These are phyloP conservation scores for Gossypium raimondii DNA, from an alignment of 345 rosid species.

Conservation along the genomic window DNA sequence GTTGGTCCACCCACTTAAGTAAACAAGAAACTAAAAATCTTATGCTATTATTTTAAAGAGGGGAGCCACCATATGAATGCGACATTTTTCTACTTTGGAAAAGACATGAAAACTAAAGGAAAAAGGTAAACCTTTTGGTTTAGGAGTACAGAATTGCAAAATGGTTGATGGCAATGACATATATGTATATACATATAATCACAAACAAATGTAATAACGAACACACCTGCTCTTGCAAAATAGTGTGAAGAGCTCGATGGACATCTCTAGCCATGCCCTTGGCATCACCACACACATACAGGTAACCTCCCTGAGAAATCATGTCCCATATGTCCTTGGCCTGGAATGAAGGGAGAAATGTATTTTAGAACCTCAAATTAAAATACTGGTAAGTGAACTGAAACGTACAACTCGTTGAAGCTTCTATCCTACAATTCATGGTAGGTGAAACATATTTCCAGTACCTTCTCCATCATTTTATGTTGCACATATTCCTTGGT, in stretches of 20 bases:
- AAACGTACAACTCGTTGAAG: neutral
- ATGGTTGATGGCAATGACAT: neutral
- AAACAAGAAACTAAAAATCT: neutral
- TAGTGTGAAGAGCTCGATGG: constrained; percentile 68
- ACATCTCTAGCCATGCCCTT: constrained; percentile 91
- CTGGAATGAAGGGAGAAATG: constrained; percentile 29
- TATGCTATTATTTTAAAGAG: neutral
- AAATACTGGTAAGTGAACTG: neutral
- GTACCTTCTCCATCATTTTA: constrained; percentile 80
- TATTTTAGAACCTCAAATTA: neutral
- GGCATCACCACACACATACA: constrained; percentile 91
- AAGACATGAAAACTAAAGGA: neutral
- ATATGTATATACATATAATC: neutral
- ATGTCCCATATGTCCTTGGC: constrained; percentile 77
- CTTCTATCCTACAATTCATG: neutral
- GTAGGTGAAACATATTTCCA: constrained; percentile 17
- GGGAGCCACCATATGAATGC: neutral
- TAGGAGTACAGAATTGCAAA: neutral
- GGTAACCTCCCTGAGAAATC: constrained; percentile 61
- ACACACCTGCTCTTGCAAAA: constrained; percentile 62
- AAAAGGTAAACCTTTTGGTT: neutral
- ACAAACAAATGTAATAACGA: neutral
- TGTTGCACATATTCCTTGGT: constrained; percentile 93
- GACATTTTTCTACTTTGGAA: neutral
- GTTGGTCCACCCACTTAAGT: neutral